Evolutionary conservation across 139 green algal species (phyloP), one percentile per base, ranked within the genome.

Genomic region (Volvox africanus): DNA sequence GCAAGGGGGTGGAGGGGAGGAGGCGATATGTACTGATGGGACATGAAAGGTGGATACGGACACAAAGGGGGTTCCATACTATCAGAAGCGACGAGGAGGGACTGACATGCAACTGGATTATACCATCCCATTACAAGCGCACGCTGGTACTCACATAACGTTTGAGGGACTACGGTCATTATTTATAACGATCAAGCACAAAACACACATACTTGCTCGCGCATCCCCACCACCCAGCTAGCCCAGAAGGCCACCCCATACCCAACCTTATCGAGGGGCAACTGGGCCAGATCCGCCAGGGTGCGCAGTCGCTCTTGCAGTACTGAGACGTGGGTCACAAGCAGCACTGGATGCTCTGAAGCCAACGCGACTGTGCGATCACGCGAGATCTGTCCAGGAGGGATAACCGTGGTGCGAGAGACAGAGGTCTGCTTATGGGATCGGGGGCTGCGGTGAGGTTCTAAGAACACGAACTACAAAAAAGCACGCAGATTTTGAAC

Each of bases 301-400:
- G 81, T 87, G 50, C 30, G 28, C 30, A 87, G 61, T n/a, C 81
- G 81, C 81, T 87, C 81, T 30, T 55, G 26, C n/a, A 87, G 81
- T 33, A 87, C 81, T 61, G 81, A 36, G 0, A 55, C 81, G 0
- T 55, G 81, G n/a, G 61, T 77, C 22, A 65, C 24, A 32, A 87
- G 61, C 61, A 87, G 55, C 61, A 33, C 61, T 6, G 81, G 81
- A 28, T 77, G 55, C 81, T 87, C 81, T 14, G 61, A 71, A n/a
- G 81, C 81, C 61, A 87, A 32, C 18, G 19, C 55, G 37, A 77
- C 61, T 1, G 61, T 61, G 30, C 81, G 81, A 33, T 76, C 81
- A 6, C 81, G 61, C 28, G 81, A 61, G 30, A 61, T 61, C 81
- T 87, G 81, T n/a, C 22, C 26, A 61, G 16, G 35, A 36, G 71